A percentile compares a stretch with the other conserved stretches of the same genome.
These are phyloP conservation scores for Alternaria sp. DNA, from an alignment of 2,329 filamentous ascomycete genomes.

Conservation along the genomic window DNA sequence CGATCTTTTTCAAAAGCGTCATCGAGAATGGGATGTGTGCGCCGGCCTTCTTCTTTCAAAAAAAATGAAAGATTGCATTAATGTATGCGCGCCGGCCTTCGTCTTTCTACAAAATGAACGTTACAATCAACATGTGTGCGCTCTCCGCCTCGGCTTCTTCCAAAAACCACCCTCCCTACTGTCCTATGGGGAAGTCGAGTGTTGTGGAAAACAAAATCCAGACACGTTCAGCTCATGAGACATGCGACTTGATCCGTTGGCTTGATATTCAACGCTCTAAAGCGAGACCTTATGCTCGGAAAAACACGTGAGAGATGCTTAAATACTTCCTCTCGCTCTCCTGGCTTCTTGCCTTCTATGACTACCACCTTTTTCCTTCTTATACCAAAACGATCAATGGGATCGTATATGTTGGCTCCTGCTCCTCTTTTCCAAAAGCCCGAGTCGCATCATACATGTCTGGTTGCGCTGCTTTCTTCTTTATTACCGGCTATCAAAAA, in stretches of 20 bases:
- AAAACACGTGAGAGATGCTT: not conserved
- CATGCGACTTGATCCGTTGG: not conserved
- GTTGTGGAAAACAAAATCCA: not conserved
- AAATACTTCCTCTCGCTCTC: not conserved
- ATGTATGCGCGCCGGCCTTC: too few species aligned
- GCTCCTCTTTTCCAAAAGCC: not conserved
- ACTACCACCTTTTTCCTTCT: not conserved
- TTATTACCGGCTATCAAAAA: too few species aligned
- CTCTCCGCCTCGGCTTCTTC: not conserved
- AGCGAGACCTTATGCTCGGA: not conserved
- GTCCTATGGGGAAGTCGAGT: not conserved
- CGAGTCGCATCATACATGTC: too few species aligned
- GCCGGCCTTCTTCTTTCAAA: not conserved
- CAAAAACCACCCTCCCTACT: too few species aligned
- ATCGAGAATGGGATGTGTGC: not conserved
- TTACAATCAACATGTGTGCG: not conserved
- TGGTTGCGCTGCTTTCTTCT: not conserved
- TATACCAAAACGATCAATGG: not conserved
- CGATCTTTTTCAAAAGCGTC: too few species aligned
- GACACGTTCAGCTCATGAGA: not conserved
- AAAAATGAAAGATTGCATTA: not conserved
- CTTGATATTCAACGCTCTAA: accelerated
- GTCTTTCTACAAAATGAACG: not conserved
- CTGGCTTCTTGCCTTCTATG: not conserved
- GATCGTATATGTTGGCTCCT: not conserved